Base-by-base conservation (phyloP, 2,329 filamentous ascomycete genomes). In the Venturiaceae sp. region DNA sequence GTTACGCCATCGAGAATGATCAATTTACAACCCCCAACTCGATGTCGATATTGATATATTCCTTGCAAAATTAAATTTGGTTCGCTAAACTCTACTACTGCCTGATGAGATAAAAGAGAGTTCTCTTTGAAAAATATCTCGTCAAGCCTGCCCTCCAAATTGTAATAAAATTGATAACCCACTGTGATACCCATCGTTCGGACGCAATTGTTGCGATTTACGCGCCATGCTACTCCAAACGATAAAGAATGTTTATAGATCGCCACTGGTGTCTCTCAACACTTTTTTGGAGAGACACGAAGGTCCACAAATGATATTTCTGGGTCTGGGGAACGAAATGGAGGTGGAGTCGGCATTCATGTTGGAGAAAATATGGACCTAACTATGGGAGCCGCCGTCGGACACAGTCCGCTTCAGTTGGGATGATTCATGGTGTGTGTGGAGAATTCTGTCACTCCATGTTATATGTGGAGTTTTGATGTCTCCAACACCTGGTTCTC, bases 241-340 rank as follows among this genome's bases (percentile, higher is more conserved):
- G 37, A 41, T 21, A 41, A 13, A 28, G 7, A 28, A 23, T 28
- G 28, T 28, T 19, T 23, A 1, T 13, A 23, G 44, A 32, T 50
- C 44, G 44, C 44, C 44, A 50, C 44, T 50, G 44, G 44, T 30
- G 44, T 50, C 44, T 50, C 44, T 50, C 44, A 50, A 50, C 44
- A 50, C 26, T 50, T 50, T 50, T n/a, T 5, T 30, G 14, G 14
- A n/a, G 13, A 30, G 44, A 30, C 26, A 30, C 11, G 23, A n/a
- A 30, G 26, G 44, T 26, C 44, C 44, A 50, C 44, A 30, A 47
- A 11, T 26, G 19, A 32, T 30, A 23, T 50, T 50, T n/a, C 44
- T 50, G 44, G 44, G 44, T 50, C 44, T 50, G 44, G 44, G 44
- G 44, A 30, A 30, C 44, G 44, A 50, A 30, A 30, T 50, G 44